Base-by-base conservation (phyloP, 345 rosid genomes). In the Raphanus sativus region DNA sequence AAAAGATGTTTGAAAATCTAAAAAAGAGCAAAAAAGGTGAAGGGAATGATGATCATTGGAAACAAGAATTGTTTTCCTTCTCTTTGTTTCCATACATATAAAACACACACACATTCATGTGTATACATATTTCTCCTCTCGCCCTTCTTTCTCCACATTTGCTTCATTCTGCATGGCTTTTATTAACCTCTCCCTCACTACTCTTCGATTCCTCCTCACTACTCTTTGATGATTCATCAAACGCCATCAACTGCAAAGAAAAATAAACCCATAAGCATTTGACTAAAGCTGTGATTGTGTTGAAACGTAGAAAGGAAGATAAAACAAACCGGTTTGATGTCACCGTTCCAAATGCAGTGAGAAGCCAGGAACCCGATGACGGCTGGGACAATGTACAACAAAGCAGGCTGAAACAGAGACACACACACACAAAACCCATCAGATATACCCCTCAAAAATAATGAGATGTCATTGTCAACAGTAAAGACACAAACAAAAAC, bases 341-440 rank as follows among this genome's bases (percentile, higher is more conserved):
- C 99, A 3, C 97, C 97, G 55, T 93, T 96, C 93, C 91, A 93
- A 59, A 91, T 13, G 84, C 91, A 91, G 83, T 96, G 99, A 81
- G 83, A 88, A 68, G 89, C 96, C 84, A 96, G 86, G 87, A 86
- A 93, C 73, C 99, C 99, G 7, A 96, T 88, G 58, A 86, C 97
- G 36, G 94, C 83, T 1, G 99, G 99, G 38, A 96, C 99, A 58
- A 96, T 96, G 80, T 96, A 96, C 79, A 96, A 71, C 73, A 96
- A 87, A 33, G 99, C 99, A 70, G 99, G 99, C 99, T 96, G 93
- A 84, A 69, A 69, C 68, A 56, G 10, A 65, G 36, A 30, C 28
- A 74, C 34, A 64, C n/a, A 69, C 42, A 21, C 21, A 21, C 34
- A 74, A 63, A 67, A 52, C 48, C 2, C 36, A 67, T 66, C 66